A percentile compares a stretch with the other conserved stretches of the same genome.
These are phyloP conservation scores for Carallia brachiata DNA, from an alignment of 345 rosid species.

Conservation along the genomic window DNA sequence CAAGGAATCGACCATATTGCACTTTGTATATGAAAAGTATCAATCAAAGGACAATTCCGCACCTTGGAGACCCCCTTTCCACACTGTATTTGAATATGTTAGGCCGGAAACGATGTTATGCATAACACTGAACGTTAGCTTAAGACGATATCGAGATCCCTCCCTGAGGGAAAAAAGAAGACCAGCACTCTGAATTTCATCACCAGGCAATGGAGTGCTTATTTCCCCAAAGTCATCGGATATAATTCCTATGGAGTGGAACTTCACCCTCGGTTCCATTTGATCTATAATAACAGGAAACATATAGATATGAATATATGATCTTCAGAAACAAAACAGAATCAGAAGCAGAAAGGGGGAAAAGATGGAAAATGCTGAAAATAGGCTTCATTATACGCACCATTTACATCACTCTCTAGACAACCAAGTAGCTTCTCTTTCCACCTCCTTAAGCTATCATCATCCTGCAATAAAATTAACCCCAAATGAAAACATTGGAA, in stretches of 20 bases:
- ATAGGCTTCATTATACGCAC: slow-evolving; percentile 18
- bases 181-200: slow-evolving; percentile 23
- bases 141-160: slow-evolving; percentile 49
- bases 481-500: neutral
- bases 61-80: slow-evolving; percentile 56
- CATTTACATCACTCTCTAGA: slow-evolving; percentile 48
- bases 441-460: slow-evolving; percentile 81
- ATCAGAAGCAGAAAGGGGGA: neutral
- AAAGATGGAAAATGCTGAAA: neutral
- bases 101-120: slow-evolving; percentile 60
- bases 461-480: slow-evolving; percentile 48
- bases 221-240: slow-evolving; percentile 46
- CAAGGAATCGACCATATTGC: neutral
- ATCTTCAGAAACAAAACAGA: neutral
- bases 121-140: slow-evolving; percentile 44
- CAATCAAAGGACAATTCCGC: neutral
- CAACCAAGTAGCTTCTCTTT: slow-evolving; percentile 73
- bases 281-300: slow-evolving; percentile 31
- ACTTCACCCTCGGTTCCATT: slow-evolving; percentile 55
- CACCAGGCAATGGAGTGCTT: slow-evolving; percentile 39
- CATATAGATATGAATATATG: neutral
- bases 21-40: neutral
- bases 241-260: slow-evolving; percentile 49
- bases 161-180: slow-evolving; percentile 42
- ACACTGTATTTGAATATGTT: slow-evolving; percentile 44